Base-by-base conservation (phyloP, 805 yeast species). In the Lachancea meyersii region DNA sequence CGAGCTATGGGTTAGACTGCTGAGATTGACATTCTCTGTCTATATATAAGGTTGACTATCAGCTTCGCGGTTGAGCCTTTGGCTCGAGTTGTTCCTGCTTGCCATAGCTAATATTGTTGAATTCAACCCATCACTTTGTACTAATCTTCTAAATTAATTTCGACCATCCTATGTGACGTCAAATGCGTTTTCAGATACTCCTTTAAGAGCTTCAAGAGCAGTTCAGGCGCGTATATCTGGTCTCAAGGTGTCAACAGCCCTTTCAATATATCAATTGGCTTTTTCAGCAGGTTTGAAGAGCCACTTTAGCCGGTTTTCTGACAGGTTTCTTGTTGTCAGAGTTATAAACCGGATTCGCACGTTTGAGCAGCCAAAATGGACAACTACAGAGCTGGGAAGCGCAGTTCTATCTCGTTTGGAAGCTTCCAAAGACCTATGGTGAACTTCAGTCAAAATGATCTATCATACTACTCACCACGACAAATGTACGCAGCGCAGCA, bases 351-450 rank as follows among this genome's bases (percentile, higher is more conserved):
- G 32, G n/a, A 14, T 9, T 28, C 7, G 16, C 32, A 8, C 7
- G n/a, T 6, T 9, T 13, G n/a, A 28, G 17, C 9, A 17, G 28
- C 26, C 20, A 31, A 22, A 26, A 42, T 42, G 45, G 45, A 42
- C 20, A 24, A 18, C 10, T 55, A 44, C 42, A 51, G 58, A 24
- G 51, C 51, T 35, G 49, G 56, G 13, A 61, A 60, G 42, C 55
- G 64, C 20, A 54, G 60, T 37, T 59, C 63, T 4, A 55, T 60
- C 18, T 55, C 61, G 11, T 58, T 56, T 46, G 61, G 61, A 8
- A 45, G 53, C 35, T 50, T 46, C 38, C 57, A 55, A 19, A 38
- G 49, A 31, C 48, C 41, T 14, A 27, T 37, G 22, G 35, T 41
- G 36, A 41, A 30, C 18, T 35, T 35, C 18, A 31, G 19, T 24